Evolutionary conservation across 2,329 filamentous ascomycete genomes (phyloP), one percentile per base, ranked within the genome.

Genomic region (Cryphonectria nitschkei): DNA sequence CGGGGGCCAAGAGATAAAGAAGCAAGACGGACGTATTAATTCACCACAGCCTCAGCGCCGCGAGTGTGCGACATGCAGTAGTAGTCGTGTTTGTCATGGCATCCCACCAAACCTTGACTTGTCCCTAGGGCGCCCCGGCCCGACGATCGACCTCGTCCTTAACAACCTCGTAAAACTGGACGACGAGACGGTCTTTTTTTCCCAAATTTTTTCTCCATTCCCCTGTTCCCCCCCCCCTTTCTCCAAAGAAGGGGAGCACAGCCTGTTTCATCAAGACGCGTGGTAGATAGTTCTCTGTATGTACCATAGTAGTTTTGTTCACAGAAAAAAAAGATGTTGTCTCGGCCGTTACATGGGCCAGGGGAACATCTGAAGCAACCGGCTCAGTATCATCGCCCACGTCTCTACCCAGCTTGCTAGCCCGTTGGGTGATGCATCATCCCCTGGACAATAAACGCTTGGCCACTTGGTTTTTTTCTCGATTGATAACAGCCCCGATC

Each of bases 101-200:
- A 29, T 29, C 54, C 26, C 54, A 58, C 13, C 7, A 58, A 58
- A 58, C 29, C 29, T 39, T 61, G 62, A 43, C 62, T 64, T 29
- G 46, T 56, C n/a, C 19, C n/a, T 61, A 39, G 6, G 34, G 34
- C 58, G 58, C 34, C 32, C 34, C 58, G 58, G 34, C 58, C 58
- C 58, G 58, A 37, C 58, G 58, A 61, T 37, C 58, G 26, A 39
- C 32, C 32, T 37, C 32, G 19, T n/a, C 64, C 64, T 56, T 58
- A 39, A 54, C 32, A 58, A 32, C 11, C 39, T 34, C n/a, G 34
- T n/a, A n/a, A 65, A 65, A n/a, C 37, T 32, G 37, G 32, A 37
- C 54, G 54, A 19, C 29, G 26, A 58, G 13, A 32, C 29, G 7
- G 13, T 56, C 29, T 26, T 7, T 16, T 54, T 5, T 26, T 26